Conservation (phyloP, 2,329 filamentous ascomycete species). For the Zalaria obscura region DNA sequence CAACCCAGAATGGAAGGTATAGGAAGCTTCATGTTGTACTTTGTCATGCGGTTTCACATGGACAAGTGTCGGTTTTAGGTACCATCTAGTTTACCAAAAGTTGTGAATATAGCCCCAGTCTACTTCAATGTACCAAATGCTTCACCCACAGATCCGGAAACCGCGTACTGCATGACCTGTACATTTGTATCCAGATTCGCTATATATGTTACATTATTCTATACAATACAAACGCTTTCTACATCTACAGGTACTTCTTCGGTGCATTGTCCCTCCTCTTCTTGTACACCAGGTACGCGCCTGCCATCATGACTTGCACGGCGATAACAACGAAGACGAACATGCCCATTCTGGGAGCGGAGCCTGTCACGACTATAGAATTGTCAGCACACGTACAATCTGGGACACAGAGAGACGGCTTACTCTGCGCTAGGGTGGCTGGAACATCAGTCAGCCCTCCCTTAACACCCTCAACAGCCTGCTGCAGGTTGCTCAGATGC, state of each 20-base stretch:
- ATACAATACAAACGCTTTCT: not conserved
- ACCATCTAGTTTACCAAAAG: too few relatives aligned
- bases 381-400: slow-evolving; percentile 6
- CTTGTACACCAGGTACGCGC: slow-evolving; percentile 66
- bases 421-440: slow-evolving; percentile 33
- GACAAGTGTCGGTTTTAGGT: too few relatives aligned
- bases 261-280: slow-evolving; percentile 57
- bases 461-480: slow-evolving; percentile 39
- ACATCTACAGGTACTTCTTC: slow-evolving; percentile 73
- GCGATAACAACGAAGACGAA: slow-evolving; percentile 60
- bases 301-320: slow-evolving; percentile 58
- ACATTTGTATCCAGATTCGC: not conserved
- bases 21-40: too few relatives aligned
- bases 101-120: too few relatives aligned
- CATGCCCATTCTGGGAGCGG: slow-evolving; percentile 42
- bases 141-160: too few relatives aligned
- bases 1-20: too few relatives aligned
- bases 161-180: not conserved
- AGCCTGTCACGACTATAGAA: slow-evolving; percentile 33
- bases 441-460: slow-evolving; percentile 38
- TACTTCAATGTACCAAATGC: too few relatives aligned
- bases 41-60: too few relatives aligned
- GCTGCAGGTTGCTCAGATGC: slow-evolving; percentile 39
- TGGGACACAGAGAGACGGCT: slow-evolving; percentile 12
- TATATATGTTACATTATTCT: not conserved